Conservation (phyloP, 1,284 basidiomycete species). For the Marasmius sp. region DNA sequence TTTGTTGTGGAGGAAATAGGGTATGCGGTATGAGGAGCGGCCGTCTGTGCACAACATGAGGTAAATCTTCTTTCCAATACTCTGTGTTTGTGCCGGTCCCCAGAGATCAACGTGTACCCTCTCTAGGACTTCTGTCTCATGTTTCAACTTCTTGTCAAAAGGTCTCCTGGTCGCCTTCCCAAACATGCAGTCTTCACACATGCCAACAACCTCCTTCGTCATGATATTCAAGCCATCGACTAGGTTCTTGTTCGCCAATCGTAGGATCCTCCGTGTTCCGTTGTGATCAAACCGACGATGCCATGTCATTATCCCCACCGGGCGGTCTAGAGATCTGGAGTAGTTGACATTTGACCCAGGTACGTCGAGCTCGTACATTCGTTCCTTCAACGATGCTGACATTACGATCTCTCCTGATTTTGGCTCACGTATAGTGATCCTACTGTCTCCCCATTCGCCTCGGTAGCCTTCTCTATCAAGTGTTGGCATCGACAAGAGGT, state of each 20-base stretch:
- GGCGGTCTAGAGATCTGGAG: conserved; percentile 1
- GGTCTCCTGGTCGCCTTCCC: conserved; percentile 18
- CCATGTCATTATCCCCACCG: conserved; percentile 2
- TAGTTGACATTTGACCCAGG: background rate
- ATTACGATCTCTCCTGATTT: too few relatives aligned
- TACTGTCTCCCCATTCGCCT: background rate
- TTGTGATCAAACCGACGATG: conserved; percentile 8
- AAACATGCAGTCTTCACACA: background rate
- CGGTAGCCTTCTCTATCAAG: background rate
- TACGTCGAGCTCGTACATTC: too few relatives aligned
- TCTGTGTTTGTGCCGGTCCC: conserved; percentile 6
- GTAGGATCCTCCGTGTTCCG: background rate
- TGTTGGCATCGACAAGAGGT: background rate
- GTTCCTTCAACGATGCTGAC: too few relatives aligned
- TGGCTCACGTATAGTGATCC: too few relatives aligned
- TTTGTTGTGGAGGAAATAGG: too few relatives aligned
- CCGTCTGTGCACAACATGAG: conserved; percentile 13
- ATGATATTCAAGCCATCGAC: conserved; percentile 3
- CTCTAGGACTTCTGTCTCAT: conserved; percentile 14
- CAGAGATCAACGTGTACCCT: conserved; percentile 16
- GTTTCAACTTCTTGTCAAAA: conserved; percentile 14
- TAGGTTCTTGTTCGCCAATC: background rate
- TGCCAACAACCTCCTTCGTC: background rate
- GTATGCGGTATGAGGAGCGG: background rate
- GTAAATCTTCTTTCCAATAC: conserved; percentile 9